These are phyloP conservation scores for Sporobolomyces pararoseus DNA, from an alignment of 768 basidiomycete species.

Conservation along the genomic window DNA sequence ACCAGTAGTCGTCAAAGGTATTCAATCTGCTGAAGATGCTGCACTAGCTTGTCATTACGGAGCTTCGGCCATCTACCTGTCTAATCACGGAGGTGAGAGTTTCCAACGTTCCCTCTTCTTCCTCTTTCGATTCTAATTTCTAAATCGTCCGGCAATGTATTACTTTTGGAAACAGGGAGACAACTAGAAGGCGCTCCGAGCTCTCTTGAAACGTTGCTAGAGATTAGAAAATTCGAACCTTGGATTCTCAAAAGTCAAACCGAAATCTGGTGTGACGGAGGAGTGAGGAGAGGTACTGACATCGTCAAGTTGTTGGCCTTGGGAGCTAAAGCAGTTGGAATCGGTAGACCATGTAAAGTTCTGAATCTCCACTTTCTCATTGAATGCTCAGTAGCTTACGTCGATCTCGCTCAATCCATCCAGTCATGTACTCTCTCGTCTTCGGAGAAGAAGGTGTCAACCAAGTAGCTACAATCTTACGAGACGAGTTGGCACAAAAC, in stretches of 20 bases:
- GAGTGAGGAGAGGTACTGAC: conserved; percentile 56
- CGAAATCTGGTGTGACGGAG: conserved; percentile 56
- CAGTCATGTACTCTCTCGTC: conserved; percentile 50
- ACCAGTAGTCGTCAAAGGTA: conserved; percentile 51
- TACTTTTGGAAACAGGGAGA: conserved; percentile 22
- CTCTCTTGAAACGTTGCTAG: conserved; percentile 47
- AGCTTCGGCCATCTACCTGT: conserved; percentile 79
- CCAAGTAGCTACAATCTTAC: conserved; percentile 46
- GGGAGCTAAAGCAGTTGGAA: conserved; percentile 78
- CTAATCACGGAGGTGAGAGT: conserved; percentile 72
- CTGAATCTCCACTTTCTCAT: not conserved
- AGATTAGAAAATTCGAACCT: conserved; percentile 52
- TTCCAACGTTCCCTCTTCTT: conserved; percentile 3
- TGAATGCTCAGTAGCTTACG: not conserved
- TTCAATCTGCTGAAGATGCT: conserved; percentile 60
- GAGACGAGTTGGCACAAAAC: conserved; percentile 53
- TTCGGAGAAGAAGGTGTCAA: conserved; percentile 51
- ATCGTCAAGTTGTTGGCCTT: conserved; percentile 53
- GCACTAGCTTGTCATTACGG: conserved; percentile 77
- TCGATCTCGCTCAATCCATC: not conserved
- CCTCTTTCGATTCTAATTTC: not conserved
- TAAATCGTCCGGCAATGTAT: not conserved
- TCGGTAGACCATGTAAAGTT: conserved; percentile 83
- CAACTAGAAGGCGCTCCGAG: conserved; percentile 45
- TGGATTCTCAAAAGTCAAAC: conserved; percentile 50